Percentiles rank a stretch among this genome's conserved stretches.
phyloP scores from a whole-genome alignment of 345 rosid genomes.

The Dipteronia dyeriana region DNA sequence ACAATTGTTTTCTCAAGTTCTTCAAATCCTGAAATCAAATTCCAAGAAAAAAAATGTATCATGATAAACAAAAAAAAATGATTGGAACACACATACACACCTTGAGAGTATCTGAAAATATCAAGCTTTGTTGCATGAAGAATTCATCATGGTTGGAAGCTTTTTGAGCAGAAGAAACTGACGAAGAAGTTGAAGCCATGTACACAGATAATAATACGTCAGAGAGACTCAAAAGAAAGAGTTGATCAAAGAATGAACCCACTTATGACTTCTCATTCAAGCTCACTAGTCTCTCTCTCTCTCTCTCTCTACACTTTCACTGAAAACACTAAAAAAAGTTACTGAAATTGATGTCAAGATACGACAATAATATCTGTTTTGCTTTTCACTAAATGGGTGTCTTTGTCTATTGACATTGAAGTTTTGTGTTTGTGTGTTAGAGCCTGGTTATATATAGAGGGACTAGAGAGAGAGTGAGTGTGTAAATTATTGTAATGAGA shows the following conservation, averaged over 20 bases:
- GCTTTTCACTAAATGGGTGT: background rate
- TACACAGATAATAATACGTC: too few species aligned
- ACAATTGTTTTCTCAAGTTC: constrained; percentile 68
- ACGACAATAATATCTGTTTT: background rate
- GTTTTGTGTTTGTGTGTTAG: background rate
- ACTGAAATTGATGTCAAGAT: background rate
- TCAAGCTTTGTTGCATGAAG: constrained; percentile 67
- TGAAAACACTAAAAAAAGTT: background rate
- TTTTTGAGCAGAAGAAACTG: constrained; percentile 40
- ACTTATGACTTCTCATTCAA: background rate
- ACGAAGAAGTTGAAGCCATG: constrained; percentile 45
- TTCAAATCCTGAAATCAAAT: constrained; percentile 62
- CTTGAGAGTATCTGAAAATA: constrained; percentile 71
- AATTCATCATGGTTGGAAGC: constrained; percentile 66
- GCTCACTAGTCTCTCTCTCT: background rate
- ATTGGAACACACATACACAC: constrained; percentile 28
- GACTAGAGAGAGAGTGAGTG: too few species aligned
- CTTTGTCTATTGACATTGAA: background rate
- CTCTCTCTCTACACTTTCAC: background rate
- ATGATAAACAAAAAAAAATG: background rate
- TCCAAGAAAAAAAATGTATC: background rate
- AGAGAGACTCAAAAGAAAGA: too few species aligned
- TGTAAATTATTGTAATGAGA: constrained; percentile 6
- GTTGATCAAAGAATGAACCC: background rate
- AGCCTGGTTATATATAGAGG: background rate